Base-by-base conservation (phyloP, 2,329 filamentous ascomycete species). In the Xylariaceae sp. region DNA sequence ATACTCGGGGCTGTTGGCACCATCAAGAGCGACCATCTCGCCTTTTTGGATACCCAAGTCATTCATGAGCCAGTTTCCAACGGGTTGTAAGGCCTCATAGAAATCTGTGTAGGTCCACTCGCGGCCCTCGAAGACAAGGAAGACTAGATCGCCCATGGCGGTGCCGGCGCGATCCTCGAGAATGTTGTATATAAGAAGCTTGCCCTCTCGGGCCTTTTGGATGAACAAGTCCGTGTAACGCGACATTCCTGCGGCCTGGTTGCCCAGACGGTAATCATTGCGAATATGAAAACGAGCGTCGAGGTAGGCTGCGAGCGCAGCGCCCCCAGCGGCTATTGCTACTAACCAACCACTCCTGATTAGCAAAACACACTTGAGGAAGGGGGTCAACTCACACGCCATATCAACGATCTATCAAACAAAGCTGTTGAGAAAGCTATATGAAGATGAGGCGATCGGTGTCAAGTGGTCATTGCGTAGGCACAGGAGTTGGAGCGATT, bases 1-100 rank as follows among this genome's bases (percentile, higher is more conserved):
- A 58, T 88, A 89, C 54, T 90, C 86, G 2, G 85, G 79, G 4
- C 82, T 81, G 67, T 90, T 91, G 63, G 78, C 80, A 64, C 89
- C 81, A 67, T 87, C 87, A 44, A 90, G 75, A 1, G 80, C 84
- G 1, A 90, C 85, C 7, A 89, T 74, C 40, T 89, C 80, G 3
- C 81, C 79, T 0, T 81, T 79, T 64, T 80, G 73, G 26, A 90
- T 78, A 1, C 84, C 85, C 45, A 71, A 55, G 20, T 84, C 76
- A 2, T 80, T 75, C 6, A 85, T 74, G 57, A 87, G 85, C 74
- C 83, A 88, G 58, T 85, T 79, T 0, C 80, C 87, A 58, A 84
- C 86, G 56, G 83, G 84, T 56, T 82, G 79, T 7, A 77, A 73
- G 7, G 79, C 77, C 2, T 79, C 73, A 48, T 81, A 79, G 2